Evolutionary conservation across 106 monocot species (phyloP), one percentile per base, ranked within the genome.

Genomic region (Dioscorea dumetorum): DNA sequence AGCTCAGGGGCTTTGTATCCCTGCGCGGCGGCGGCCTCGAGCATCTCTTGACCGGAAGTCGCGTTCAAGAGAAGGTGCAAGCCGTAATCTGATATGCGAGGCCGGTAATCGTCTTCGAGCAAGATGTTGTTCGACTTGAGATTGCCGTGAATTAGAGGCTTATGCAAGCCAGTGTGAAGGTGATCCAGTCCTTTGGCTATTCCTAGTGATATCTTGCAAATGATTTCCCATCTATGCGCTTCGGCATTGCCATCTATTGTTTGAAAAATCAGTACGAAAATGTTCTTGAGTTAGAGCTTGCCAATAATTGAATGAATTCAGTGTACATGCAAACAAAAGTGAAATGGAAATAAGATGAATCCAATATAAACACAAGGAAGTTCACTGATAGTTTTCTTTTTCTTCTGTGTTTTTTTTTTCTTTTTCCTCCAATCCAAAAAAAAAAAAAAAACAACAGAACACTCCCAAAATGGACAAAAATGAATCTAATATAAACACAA

Each of bases 1-100:
- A 99, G 72, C 64, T 99, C 97, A 0, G 97, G 92, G 12, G 97
- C 82, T 71, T 90, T 99, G 78, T 99, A 99, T 22, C 97, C 86
- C 58, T 84, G 77, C 5, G 82, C 69, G 12, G 82, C 80, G 0
- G 83, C 75, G 5, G 78, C 50, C 31, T 99, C 90, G 5, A 99
- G 87, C 86, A 92, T 90, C 61, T 90, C 87, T 66, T 99, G 97
- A 0, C 74, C 79, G 0, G 90, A 63, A 8, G 84, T 69, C 0
- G 89, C 75, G 61, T 79, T 87, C 61, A 99, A 57, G 7, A 99
- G 78, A 31, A 90, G 84, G 67, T 93, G 92, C 32, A 99, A 58
- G 33, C 97, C 89, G 49, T 85, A 92, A 54, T 99, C 97, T 0
- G 89, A 87, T 11, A 99, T 77, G n/a, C 74, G 82, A 58, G 97